Base-by-base conservation (phyloP, 2,329 filamentous ascomycete species). In the Laburnicola sp. region DNA sequence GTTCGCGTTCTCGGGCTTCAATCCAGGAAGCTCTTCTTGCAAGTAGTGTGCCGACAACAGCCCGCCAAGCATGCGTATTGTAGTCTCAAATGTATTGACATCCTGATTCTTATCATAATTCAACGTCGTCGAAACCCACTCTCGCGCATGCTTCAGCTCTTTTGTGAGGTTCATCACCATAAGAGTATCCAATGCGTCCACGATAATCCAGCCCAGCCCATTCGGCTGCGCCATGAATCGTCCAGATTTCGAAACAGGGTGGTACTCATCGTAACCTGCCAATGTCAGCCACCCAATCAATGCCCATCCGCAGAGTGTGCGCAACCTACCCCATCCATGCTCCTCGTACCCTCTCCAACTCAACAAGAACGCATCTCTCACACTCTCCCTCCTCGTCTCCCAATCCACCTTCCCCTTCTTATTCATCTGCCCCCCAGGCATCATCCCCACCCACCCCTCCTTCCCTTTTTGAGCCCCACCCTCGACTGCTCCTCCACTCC, bases 141-240 rank as follows among this genome's bases (percentile, higher is more conserved):
- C 83, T 50, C 93, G 82, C 27, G 94, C 93, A 66, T 94, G 86
- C 31, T 85, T 81, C 32, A 99, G 81, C 54, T 92, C 86, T 26
- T 85, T 87, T 9, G 93, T 97, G 59, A 96, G 80, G 72, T 97
- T 97, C 94, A 99, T 99, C 54, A 99, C 80, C 77, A 99, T 99
- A 81, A 97, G 84, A 1, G 94, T 99, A 73, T 99, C 94, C 56
- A 99, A 78, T 9, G 92, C 86, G 75, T 99, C 94, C 49, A 99
- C 87, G 56, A 99, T 97, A 66, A 97, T 97, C 94, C 94, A 99
- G 28, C 94, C 94, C 74, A 99, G 81, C 23, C 93, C 94, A 55
- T 89, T 86, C 3, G 87, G 68, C n/a, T n/a, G n/a, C 37, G 71
- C 86, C 92, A 97, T 97, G 63, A 94, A 86, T 44, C 80, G 80